phyloP scores from a whole-genome alignment of 257 asterid species.

The Thymus quinquecostatus region DNA sequence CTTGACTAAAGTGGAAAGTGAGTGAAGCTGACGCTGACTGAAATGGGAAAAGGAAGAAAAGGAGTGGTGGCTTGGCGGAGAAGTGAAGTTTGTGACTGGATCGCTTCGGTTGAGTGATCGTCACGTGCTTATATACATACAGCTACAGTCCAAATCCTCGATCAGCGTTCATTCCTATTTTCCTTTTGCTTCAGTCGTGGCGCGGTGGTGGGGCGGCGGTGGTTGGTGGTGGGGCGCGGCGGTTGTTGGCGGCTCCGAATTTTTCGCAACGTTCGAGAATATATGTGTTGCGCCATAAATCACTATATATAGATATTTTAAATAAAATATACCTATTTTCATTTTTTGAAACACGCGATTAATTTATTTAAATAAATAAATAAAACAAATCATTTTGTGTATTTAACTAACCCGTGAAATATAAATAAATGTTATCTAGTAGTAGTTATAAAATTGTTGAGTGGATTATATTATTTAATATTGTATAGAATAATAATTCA shows the following conservation, averaged over 20 bases:
- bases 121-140: background rate
- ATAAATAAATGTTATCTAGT: too few species aligned
- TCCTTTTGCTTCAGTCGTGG: background rate
- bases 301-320: too few species aligned
- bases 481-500: too few species aligned
- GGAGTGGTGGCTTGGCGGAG: constrained; percentile 28
- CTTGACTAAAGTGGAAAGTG: constrained; percentile 11
- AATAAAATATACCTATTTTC: too few species aligned
- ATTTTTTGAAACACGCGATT: too few species aligned
- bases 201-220: background rate
- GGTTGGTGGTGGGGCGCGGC: background rate
- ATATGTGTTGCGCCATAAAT: too few species aligned
- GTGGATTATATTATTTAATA: background rate
- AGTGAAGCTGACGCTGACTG: background rate
- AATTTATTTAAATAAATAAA: too few species aligned
- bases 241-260: background rate
- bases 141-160: background rate
- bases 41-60: background rate
- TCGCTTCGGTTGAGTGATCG: background rate
- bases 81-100: constrained; percentile 22
- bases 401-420: too few species aligned
- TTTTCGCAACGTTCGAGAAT: background rate
- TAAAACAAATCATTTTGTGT: too few species aligned
- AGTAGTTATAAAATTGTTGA: background rate
- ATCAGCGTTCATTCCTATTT: background rate